Evolutionary conservation across 2,329 filamentous ascomycete species (phyloP).

Genomic region (Daldinia sp.): DNA sequence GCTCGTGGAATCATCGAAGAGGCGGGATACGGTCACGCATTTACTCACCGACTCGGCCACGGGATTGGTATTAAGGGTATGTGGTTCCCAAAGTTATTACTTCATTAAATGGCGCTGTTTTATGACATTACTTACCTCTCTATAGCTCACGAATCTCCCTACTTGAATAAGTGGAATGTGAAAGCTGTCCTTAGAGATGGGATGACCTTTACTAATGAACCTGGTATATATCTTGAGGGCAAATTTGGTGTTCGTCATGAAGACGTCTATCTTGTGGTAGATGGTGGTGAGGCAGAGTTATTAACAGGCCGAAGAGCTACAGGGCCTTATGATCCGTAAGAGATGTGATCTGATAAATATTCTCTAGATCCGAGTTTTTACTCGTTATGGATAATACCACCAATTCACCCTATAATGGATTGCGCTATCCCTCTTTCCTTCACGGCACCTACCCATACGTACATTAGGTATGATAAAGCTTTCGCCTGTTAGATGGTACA

Average conservation of each 20-base stretch:
- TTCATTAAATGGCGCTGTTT: not conserved
- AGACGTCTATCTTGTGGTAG: conserved; percentile 66
- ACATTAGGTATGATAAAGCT: no score
- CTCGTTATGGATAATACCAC: no score
- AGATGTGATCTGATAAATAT: not conserved
- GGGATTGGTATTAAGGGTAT: conserved; percentile 68
- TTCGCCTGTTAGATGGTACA: no score
- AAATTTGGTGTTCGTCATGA: conserved; percentile 70
- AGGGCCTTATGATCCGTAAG: conserved; percentile 60
- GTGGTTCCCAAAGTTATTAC: not conserved
- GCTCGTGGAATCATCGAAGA: conserved; percentile 64
- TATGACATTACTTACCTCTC: not conserved
- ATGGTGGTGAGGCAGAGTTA: conserved; percentile 61
- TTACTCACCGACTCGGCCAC: conserved; percentile 70
- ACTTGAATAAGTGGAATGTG: conserved; percentile 69
- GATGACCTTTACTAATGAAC: conserved; percentile 71
- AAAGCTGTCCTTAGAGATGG: conserved; percentile 57
- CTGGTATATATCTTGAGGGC: conserved; percentile 67
- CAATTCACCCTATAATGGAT: no score
- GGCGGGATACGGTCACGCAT: conserved; percentile 65
- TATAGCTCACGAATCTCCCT: conserved; percentile 67
- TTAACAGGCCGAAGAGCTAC: conserved; percentile 61
- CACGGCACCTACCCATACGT: no score
- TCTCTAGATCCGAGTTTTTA: not conserved
- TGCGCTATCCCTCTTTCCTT: no score